Conservation (phyloP, 1,139 yeast species). For the Yamadazyma jaroonii region DNA sequence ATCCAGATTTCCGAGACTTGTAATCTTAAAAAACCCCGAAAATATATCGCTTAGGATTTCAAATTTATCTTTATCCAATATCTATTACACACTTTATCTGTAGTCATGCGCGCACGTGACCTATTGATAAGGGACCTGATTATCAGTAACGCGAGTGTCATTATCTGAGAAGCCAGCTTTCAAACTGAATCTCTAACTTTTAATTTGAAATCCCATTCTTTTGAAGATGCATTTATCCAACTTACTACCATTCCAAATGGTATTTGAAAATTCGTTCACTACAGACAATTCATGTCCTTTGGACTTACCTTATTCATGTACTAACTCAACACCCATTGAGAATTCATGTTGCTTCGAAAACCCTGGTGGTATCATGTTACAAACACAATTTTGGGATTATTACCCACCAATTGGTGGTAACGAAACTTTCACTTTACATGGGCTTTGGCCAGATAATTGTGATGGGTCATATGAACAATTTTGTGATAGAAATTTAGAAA, state of each 20-base stretch:
- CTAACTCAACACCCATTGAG: slow-evolving; percentile 31
- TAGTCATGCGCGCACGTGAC: background rate
- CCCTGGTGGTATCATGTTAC: slow-evolving; percentile 73
- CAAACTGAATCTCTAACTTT: too few relatives aligned
- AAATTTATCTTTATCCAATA: too few relatives aligned
- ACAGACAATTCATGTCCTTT: slow-evolving; percentile 56
- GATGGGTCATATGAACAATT: slow-evolving; percentile 50
- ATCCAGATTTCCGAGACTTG: too few relatives aligned
- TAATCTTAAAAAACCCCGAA: too few relatives aligned
- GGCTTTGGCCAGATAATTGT: slow-evolving; percentile 49
- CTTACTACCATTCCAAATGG: slow-evolving; percentile 1
- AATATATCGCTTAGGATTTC: too few relatives aligned
- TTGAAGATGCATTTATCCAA: slow-evolving; percentile 1
- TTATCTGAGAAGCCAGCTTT: background rate
- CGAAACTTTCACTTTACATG: slow-evolving; percentile 70
- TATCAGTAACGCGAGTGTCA: background rate
- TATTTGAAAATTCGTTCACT: slow-evolving; percentile 46
- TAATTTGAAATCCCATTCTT: too few relatives aligned
- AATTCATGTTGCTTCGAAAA: slow-evolving; percentile 82
- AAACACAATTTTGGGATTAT: slow-evolving; percentile 95
- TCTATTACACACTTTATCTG: too few relatives aligned
- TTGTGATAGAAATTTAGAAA: slow-evolving; percentile 65
- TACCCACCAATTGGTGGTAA: slow-evolving; percentile 81
- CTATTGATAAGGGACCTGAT: background rate
- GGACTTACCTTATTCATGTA: slow-evolving; percentile 67